phyloP scores from a whole-genome alignment of 805 yeast species.

The Nakazawaea wickerhamii region DNA sequence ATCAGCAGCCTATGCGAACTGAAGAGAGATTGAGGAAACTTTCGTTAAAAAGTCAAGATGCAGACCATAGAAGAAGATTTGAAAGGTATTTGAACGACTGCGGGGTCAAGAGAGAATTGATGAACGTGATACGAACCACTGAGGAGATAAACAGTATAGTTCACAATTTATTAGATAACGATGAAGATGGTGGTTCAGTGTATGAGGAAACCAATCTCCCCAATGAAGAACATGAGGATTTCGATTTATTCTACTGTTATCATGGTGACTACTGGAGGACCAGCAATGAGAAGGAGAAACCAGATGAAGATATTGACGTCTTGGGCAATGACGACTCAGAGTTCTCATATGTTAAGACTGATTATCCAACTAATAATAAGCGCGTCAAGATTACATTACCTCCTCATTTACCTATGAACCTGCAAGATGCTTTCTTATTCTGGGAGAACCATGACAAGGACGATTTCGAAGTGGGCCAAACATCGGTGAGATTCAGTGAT shows the following conservation, averaged over 20 bases:
- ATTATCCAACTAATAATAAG: not conserved
- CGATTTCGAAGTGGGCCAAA: constrained; percentile 8
- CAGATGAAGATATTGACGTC: constrained; percentile 9
- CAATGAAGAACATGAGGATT: constrained; percentile 11
- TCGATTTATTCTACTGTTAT: constrained; percentile 10
- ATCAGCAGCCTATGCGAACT: constrained; percentile 12
- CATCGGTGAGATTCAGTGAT: constrained; percentile 12
- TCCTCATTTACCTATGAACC: constrained; percentile 22
- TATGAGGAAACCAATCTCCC: not conserved
- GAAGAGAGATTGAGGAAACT: constrained; percentile 9
- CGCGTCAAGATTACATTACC: not conserved
- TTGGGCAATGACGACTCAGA: constrained; percentile 11
- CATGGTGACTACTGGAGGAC: constrained; percentile 1
- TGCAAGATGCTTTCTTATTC: constrained; percentile 25
- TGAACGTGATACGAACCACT: not conserved
- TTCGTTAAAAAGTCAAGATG: constrained; percentile 17
- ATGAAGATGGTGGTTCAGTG: constrained; percentile 1
- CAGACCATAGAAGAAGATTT: constrained; percentile 23
- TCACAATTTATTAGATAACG: constrained; percentile 7
- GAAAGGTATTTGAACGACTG: constrained; percentile 20
- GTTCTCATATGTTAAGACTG: constrained; percentile 2
- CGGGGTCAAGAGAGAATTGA: constrained; percentile 19
- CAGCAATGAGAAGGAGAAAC: not conserved
- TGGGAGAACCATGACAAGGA: constrained; percentile 25
- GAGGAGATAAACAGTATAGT: constrained; percentile 3